Evolutionary conservation across 352 stramenopile genomes (phyloP).

Genomic region (Pythium volutum): DNA sequence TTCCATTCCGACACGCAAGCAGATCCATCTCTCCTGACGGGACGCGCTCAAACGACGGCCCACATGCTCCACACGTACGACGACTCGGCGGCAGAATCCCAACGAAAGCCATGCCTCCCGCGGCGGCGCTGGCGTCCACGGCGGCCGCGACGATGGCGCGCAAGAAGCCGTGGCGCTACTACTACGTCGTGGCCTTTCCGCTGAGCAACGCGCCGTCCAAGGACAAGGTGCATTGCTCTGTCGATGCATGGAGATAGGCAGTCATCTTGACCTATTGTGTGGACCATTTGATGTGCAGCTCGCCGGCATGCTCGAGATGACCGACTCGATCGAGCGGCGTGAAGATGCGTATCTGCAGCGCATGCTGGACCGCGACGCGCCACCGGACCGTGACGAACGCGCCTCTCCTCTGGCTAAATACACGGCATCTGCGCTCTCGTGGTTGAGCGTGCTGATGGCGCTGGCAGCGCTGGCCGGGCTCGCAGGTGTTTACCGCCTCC

Average conservation of each 20-base stretch:
- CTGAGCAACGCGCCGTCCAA: constrained; percentile 28
- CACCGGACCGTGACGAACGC: neutral
- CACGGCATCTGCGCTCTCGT: neutral
- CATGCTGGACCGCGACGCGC: constrained; percentile 33
- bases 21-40: constrained; percentile 1
- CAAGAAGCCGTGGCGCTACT: constrained; percentile 71
- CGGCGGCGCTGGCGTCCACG: constrained; percentile 1
- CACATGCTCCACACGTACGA: too few relatives aligned
- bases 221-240: constrained; percentile 38
- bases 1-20: neutral
- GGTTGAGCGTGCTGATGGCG: constrained; percentile 1
- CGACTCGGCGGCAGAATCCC: neutral
- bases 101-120: neutral
- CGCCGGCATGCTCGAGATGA: constrained; percentile 42
- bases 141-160: constrained; percentile 10
- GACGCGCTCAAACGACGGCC: neutral
- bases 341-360: constrained; percentile 52
- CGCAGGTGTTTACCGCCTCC: neutral
- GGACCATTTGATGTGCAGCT: constrained; percentile 29
- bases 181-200: constrained; percentile 60
- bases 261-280: neutral
- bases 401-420: constrained; percentile 17
- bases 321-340: constrained; percentile 35
- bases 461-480: neutral
- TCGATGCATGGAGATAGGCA: neutral